phyloP scores from a whole-genome alignment of 768 basidiomycete genomes.

The Boletus pseudopeckii region DNA sequence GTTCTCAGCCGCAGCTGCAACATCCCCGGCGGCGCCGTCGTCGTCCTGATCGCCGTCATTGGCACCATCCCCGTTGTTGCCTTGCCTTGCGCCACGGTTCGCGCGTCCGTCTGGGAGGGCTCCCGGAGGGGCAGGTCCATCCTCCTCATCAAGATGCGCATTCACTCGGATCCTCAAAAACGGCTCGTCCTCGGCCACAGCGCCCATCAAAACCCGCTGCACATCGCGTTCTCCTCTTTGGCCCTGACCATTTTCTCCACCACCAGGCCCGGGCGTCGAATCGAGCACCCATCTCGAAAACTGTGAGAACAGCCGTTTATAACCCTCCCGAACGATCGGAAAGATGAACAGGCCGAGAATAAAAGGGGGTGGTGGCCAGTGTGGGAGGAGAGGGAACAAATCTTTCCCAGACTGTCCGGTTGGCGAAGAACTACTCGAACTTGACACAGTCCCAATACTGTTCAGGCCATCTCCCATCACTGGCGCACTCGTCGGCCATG shows the following conservation, averaged over 20 bases:
- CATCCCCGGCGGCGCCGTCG: conserved; percentile 25
- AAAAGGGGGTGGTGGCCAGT: conserved; percentile 62
- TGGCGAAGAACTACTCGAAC: neutral
- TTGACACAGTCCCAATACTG: neutral
- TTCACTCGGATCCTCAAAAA: conserved; percentile 30
- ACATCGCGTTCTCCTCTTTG: conserved; percentile 14
- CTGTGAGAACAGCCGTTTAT: conserved; percentile 39
- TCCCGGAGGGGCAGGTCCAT: conserved; percentile 8
- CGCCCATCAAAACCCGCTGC: conserved; percentile 25
- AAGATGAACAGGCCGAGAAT: conserved; percentile 51
- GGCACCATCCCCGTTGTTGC: conserved; percentile 7
- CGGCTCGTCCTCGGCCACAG: conserved; percentile 27
- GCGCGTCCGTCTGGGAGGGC: conserved; percentile 13
- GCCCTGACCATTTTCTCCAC: conserved; percentile 11
- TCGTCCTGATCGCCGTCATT: conserved; percentile 11
- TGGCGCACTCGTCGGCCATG: conserved; percentile 31
- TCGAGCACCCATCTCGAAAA: conserved; percentile 46
- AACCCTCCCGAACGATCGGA: conserved; percentile 45
- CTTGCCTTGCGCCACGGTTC: conserved; percentile 12
- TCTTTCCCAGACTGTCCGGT: conserved; percentile 6
- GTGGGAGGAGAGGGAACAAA: conserved; percentile 28
- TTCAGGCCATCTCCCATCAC: conserved; percentile 8
- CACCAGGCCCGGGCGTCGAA: conserved; percentile 14
- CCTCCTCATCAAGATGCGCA: conserved; percentile 34
- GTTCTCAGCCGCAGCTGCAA: conserved; percentile 53